phyloP scores from a whole-genome alignment of 179 eudicot species.

The Carnegiea gigantea region DNA sequence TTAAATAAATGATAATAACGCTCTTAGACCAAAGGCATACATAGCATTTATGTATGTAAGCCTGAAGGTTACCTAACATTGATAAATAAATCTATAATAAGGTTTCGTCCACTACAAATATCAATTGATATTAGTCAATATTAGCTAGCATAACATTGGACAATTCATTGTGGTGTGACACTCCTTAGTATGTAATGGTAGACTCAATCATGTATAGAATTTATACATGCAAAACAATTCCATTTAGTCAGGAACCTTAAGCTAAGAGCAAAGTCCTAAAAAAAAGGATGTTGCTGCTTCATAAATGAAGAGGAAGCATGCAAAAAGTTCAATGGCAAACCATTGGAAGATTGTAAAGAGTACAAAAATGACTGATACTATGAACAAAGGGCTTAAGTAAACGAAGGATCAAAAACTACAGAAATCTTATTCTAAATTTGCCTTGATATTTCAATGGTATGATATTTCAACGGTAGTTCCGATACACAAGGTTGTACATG shows the following conservation, averaged over 20 bases:
- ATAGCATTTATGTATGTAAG: no score
- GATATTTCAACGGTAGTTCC: conserved; percentile 46
- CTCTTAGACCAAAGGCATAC: no score
- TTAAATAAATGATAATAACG: no score
- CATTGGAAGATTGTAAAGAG: conserved; percentile 12
- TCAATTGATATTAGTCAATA: no score
- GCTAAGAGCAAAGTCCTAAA: background rate
- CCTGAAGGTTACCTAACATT: no score
- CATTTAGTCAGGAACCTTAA: background rate
- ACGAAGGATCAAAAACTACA: conserved; percentile 16
- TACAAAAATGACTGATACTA: background rate
- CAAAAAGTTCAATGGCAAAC: background rate
- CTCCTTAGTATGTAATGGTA: no score
- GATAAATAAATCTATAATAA: no score
- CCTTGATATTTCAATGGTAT: background rate
- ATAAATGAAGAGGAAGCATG: background rate
- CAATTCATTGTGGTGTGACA: no score
- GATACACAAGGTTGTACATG: conserved; percentile 63
- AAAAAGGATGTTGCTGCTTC: background rate
- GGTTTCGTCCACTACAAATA: no score
- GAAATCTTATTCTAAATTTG: background rate
- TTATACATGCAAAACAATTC: background rate
- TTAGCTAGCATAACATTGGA: no score
- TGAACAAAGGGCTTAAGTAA: background rate
- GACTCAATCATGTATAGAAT: no score